Percentiles rank a stretch among this genome's conserved stretches.
Conservation (phyloP, 2,329 filamentous ascomycete genomes). For the Ophiosphaerella narmari region DNA sequence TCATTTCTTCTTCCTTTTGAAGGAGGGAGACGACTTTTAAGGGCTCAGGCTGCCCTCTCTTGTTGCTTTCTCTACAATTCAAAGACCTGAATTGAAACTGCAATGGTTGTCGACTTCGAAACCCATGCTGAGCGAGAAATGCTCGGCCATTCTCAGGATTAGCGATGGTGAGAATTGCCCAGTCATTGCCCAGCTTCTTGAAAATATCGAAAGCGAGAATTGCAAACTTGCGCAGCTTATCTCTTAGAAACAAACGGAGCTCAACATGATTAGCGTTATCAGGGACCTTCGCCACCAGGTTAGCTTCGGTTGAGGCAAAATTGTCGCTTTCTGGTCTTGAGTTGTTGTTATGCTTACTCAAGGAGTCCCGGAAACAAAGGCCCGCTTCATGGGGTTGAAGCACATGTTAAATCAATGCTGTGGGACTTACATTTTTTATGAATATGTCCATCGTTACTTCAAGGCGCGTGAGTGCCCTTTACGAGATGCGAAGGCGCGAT, state of each 20-base stretch:
- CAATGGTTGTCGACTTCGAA: conserved; percentile 13
- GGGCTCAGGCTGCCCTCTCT: conserved; percentile 26
- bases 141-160: conserved; percentile 43
- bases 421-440: conserved; percentile 23
- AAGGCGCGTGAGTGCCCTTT: not conserved
- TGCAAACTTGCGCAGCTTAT: conserved; percentile 43
- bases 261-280: conserved; percentile 48
- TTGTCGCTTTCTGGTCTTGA: too few species aligned
- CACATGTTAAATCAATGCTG: not conserved
- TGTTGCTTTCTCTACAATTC: conserved; percentile 19
- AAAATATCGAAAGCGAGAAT: conserved; percentile 52
- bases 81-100: conserved; percentile 15
- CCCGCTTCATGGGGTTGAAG: too few species aligned
- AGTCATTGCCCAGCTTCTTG: conserved; percentile 42
- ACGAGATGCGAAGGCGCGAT: not conserved
- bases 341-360: too few species aligned
- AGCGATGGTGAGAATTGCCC: conserved; percentile 55
- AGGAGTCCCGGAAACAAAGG: too few species aligned
- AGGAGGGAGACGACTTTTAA: conserved; percentile 28
- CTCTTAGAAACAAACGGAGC: conserved; percentile 48
- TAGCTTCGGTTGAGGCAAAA: not conserved
- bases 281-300: conserved; percentile 39
- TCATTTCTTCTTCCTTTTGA: conserved; percentile 28
- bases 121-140: conserved; percentile 50
- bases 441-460: conserved; percentile 28